A percentile compares a stretch with the other conserved stretches of the same genome.
Conservation (phyloP, 78 protist genomes). For the Dictyostelium discoideum region DNA sequence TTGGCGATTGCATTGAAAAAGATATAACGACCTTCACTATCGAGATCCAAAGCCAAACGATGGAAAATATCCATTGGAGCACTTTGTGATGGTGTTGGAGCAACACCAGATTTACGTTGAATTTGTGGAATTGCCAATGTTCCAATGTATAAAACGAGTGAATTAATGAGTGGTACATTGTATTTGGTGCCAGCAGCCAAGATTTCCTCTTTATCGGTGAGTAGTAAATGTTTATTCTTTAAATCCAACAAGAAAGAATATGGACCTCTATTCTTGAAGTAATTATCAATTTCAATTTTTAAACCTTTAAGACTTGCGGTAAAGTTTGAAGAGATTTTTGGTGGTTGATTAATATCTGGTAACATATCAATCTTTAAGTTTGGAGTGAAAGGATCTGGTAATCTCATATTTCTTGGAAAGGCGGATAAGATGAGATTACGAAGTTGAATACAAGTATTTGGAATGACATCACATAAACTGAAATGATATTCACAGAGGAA, state of each 20-base stretch:
- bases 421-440: conserved; percentile 97
- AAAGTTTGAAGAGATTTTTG: conserved; percentile 83
- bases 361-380: conserved; percentile 94
- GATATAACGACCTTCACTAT: conserved; percentile 95
- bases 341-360: conserved; percentile 95
- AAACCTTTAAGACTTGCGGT: conserved; percentile 71
- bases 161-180: conserved; percentile 92
- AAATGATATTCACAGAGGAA: conserved; percentile 97
- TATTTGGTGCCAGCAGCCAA: conserved; percentile 69
- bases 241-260: conserved; percentile 78
- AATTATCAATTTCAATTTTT: conserved; percentile 82
- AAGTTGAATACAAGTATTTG: conserved; percentile 96
- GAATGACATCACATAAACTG: conserved; percentile 96
- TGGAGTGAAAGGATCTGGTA: conserved; percentile 99
- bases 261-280: conserved; percentile 84
- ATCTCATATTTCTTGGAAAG: conserved; percentile 94
- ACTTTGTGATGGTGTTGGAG: conserved; percentile 24
- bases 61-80: conserved; percentile 93
- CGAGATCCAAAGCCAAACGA: conserved; percentile 88
- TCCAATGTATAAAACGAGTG: conserved; percentile 94
- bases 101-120: conserved; percentile 39
- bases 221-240: conserved; percentile 26
- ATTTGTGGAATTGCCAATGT: conserved; percentile 84
- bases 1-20: conserved; percentile 97
- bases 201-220: conserved; percentile 65